A percentile compares a stretch with the other conserved stretches of the same genome.
Evolutionary conservation across 2,329 filamentous ascomycete genomes (phyloP).

Genomic region (Alternaria sp.): DNA sequence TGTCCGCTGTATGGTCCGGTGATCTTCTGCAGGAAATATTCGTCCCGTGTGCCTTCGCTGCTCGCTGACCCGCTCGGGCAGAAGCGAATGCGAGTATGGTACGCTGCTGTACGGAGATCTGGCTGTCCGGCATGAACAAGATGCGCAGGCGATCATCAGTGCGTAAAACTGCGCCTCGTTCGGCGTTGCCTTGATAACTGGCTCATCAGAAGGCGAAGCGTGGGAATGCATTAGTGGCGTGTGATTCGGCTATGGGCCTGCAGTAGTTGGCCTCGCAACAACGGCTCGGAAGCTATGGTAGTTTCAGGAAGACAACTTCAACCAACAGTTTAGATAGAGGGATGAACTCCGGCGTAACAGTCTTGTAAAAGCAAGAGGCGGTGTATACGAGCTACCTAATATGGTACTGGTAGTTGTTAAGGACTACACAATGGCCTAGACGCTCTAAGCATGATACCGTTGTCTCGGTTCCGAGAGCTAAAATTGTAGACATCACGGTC

Average conservation of each 20-base stretch:
- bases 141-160: slow-evolving; percentile 23
- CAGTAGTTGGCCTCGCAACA: slow-evolving; percentile 23
- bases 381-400: not conserved
- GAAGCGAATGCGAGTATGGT: slow-evolving; percentile 9
- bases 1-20: not conserved
- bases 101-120: slow-evolving; percentile 8
- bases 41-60: not conserved
- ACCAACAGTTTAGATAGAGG: not conserved
- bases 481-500: slow-evolving; percentile 11
- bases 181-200: slow-evolving; percentile 10
- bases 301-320: slow-evolving; percentile 13
- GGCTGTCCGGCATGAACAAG: slow-evolving; percentile 9
- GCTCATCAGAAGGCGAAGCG: slow-evolving; percentile 13
- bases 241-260: slow-evolving; percentile 21
- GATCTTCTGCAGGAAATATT: not conserved
- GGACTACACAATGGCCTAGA: slow-evolving; percentile 9
- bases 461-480: not conserved
- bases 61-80: slow-evolving; percentile 11
- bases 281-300: slow-evolving; percentile 21
- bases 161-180: slow-evolving; percentile 11
- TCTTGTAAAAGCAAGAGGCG: slow-evolving; percentile 12
- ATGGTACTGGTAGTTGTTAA: slow-evolving; percentile 2
- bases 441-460: not conserved
- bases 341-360: not conserved
- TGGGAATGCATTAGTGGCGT: slow-evolving; percentile 18